Percentiles rank a stretch among this genome's conserved stretches.
phyloP scores from a whole-genome alignment of 2,329 filamentous ascomycete species.

The Spiromastix sp. region DNA sequence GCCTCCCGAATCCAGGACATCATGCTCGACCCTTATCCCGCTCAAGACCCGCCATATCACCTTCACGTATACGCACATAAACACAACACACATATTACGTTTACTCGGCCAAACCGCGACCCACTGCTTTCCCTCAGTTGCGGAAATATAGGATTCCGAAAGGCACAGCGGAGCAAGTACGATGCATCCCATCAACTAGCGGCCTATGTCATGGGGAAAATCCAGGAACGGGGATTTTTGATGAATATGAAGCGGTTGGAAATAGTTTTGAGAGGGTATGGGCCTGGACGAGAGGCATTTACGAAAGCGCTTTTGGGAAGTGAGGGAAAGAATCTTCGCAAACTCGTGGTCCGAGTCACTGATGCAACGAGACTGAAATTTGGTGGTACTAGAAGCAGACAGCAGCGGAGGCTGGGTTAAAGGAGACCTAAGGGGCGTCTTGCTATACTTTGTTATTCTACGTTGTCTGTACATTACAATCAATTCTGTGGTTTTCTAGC shows the following conservation, averaged over 20 bases:
- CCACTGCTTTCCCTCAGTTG: constrained; percentile 69
- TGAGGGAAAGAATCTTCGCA: constrained; percentile 67
- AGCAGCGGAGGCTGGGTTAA: constrained; percentile 67
- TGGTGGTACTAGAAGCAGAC: constrained; percentile 79
- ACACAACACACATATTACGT: constrained; percentile 92
- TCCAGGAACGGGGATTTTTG: constrained; percentile 72
- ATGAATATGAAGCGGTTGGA: constrained; percentile 67
- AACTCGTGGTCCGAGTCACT: constrained; percentile 66
- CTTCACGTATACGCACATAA: constrained; percentile 79
- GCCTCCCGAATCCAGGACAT: constrained; percentile 14
- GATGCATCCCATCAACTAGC: constrained; percentile 88
- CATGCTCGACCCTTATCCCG: constrained; percentile 16
- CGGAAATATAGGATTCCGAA: constrained; percentile 87
- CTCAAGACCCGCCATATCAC: constrained; percentile 41
- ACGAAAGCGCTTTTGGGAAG: constrained; percentile 79
- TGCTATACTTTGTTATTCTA: no score
- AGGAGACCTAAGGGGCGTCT: neutral
- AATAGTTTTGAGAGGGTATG: constrained; percentile 75
- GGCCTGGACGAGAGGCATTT: constrained; percentile 75
- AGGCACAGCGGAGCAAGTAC: constrained; percentile 68
- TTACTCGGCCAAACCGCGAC: constrained; percentile 70
- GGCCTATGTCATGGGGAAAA: constrained; percentile 69
- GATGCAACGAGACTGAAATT: constrained; percentile 91
- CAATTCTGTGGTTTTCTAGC: no score
- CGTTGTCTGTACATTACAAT: no score